Evolutionary conservation across 169 alveolate genomes (phyloP), one percentile per base, ranked within the genome.

Genomic region (Perkinsus marinus): DNA sequence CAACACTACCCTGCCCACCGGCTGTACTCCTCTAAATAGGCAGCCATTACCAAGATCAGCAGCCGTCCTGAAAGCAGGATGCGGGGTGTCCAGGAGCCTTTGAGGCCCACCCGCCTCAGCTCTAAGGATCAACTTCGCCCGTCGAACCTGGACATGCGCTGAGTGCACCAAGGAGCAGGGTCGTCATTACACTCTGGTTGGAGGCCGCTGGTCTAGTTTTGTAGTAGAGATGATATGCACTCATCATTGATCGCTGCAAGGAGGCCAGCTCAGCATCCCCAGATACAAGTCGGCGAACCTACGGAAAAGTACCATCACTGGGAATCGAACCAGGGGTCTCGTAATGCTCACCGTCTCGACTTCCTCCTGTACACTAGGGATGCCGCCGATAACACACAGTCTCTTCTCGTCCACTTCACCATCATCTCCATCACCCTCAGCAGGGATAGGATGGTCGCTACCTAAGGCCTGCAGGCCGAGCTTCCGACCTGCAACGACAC

Each of bases 121-220:
- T 22, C 79, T 13, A 30, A 93, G 92, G 26, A 90, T 91, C 91
- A 30, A 68, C 68, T 92, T 94, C 68, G 96, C 92, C 46, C 95
- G 39, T 46, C 79, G 26, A 57, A 57, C 79, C 79, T 57, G 79
- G 34, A 57, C 79, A 13, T 13, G 37, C 68, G 22, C 34, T 26
- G 22, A 0, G 22, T 26, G 7, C 5, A 57, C 34, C 79, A 57
- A 41, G 46, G 19, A 3, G 22, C 22, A 57, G 7, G 3, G 34
- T 16, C 0, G 79, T 2, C 5, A 13, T 90, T 13, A 92, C 89
- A 39, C 95, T 93, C 38, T 92, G 92, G 39, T 91, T 79, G 68
- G 95, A 93, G 37, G 96, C 95, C 26, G 96, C 39, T 16, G 94
- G 90, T 30, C 96, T 91, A 36, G 95, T 94, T 92, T 95, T 95